Percentiles rank a stretch among this genome's conserved stretches.
Conservation (phyloP, 495 filamentous ascomycete species). For the Xylaria flabelliformis region DNA sequence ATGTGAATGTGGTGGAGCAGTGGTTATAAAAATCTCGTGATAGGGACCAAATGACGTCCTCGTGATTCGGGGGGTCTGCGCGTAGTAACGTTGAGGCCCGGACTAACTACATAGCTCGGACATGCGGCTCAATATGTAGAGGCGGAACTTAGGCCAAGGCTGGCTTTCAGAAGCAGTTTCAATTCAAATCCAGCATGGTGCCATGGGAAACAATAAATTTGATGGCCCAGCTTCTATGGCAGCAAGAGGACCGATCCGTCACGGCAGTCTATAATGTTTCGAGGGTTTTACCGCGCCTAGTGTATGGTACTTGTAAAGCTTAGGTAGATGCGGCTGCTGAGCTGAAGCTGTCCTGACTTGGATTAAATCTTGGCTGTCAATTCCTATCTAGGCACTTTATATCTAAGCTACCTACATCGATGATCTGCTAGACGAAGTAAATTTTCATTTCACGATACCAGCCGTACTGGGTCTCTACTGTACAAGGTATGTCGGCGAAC, state of each 20-base stretch:
- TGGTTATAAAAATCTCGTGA: background rate
- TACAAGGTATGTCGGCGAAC: constrained; percentile 9
- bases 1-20: background rate
- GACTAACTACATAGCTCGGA: background rate
- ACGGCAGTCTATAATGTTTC: constrained; percentile 8
- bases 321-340: too few species aligned
- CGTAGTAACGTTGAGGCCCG: background rate
- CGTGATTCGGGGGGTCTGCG: constrained; percentile 4
- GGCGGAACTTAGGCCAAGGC: background rate
- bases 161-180: background rate
- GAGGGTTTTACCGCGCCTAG: background rate
- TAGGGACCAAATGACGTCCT: background rate
- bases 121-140: constrained; percentile 5
- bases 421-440: too few species aligned
- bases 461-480: too few species aligned
- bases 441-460: too few species aligned
- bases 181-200: background rate
- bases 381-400: background rate
- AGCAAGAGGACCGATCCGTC: constrained; percentile 12
- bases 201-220: background rate
- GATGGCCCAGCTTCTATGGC: background rate
- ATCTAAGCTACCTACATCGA: background rate
- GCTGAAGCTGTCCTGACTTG: background rate
- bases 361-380: background rate
- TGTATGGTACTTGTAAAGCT: background rate